Evolutionary conservation across 129 eudicot species (phyloP).

Genomic region (Pittosporum tobira): DNA sequence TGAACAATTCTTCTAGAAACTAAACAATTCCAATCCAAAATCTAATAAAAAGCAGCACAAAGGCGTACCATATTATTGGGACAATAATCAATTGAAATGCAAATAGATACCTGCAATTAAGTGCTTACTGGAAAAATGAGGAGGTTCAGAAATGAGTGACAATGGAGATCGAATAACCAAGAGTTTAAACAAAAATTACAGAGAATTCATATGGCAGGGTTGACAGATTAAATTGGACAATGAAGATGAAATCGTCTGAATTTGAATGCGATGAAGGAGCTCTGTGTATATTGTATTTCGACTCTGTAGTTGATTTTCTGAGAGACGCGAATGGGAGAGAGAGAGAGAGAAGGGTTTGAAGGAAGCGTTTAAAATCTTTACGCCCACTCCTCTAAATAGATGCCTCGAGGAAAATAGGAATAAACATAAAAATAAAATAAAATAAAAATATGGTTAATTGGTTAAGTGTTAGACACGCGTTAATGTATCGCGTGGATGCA

Average conservation of each 20-base stretch:
- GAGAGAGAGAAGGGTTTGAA: no score
- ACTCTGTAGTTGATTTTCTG: not conserved
- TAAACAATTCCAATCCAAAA: constrained; percentile 20
- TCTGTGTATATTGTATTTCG: not conserved
- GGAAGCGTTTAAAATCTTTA: constrained; percentile 8
- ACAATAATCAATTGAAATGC: not conserved
- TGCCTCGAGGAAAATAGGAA: not conserved
- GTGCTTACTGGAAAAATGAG: not conserved
- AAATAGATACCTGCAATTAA: not conserved
- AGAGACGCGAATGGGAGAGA: not conserved
- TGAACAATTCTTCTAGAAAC: not conserved
- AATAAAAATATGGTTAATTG: no score
- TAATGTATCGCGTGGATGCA: not conserved
- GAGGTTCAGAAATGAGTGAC: not conserved
- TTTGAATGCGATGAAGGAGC: constrained; percentile 2
- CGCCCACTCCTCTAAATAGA: not conserved
- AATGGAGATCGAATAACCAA: not conserved
- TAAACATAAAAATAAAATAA: no score
- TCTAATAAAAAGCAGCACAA: constrained; percentile 38
- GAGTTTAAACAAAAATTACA: not conserved
- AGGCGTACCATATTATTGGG: constrained; percentile 13
- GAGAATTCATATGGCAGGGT: not conserved
- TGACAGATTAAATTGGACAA: not conserved
- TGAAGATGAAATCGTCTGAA: not conserved
- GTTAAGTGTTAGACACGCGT: not conserved